These are phyloP conservation scores for Cordia subcordata DNA, from an alignment of 257 asterid species.

Conservation along the genomic window DNA sequence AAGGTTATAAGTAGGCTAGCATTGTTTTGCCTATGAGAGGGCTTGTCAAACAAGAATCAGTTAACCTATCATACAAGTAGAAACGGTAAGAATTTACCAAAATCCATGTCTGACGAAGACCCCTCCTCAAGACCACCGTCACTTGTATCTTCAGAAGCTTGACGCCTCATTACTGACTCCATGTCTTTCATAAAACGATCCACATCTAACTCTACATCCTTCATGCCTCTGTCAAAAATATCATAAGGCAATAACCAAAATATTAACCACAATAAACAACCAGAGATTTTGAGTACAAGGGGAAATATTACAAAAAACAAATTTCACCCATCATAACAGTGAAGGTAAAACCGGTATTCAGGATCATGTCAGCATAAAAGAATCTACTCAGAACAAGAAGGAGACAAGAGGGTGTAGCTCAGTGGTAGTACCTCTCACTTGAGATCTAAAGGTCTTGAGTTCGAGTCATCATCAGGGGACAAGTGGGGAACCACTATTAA, in stretches of 20 bases:
- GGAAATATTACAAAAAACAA: too few relatives aligned
- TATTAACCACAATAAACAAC: background rate
- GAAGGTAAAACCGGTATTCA: too few relatives aligned
- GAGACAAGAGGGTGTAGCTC: too few relatives aligned
- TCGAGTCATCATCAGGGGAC: too few relatives aligned
- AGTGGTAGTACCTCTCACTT: too few relatives aligned
- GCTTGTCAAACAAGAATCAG: conserved; percentile 1
- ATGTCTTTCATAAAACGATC: conserved; percentile 84
- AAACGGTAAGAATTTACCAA: conserved; percentile 39
- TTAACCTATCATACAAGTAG: conserved; percentile 3
- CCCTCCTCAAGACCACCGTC: conserved; percentile 57
- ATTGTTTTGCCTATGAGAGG: too few relatives aligned
- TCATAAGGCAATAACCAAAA: background rate
- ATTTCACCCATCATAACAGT: too few relatives aligned
- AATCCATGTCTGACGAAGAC: conserved; percentile 71
- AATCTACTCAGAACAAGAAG: too few relatives aligned
- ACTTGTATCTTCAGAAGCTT: conserved; percentile 36
- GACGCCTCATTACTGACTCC: conserved; percentile 56
- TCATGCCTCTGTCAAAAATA: conserved; percentile 34
- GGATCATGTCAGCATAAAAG: too few relatives aligned
- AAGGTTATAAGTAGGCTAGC: too few relatives aligned
- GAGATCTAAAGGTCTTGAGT: too few relatives aligned
- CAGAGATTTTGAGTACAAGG: background rate
- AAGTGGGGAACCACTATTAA: too few relatives aligned
- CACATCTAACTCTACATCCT: conserved; percentile 70